These are phyloP conservation scores for Trichoderma sp. DNA, from an alignment of 2,329 filamentous ascomycete genomes.

Conservation along the genomic window DNA sequence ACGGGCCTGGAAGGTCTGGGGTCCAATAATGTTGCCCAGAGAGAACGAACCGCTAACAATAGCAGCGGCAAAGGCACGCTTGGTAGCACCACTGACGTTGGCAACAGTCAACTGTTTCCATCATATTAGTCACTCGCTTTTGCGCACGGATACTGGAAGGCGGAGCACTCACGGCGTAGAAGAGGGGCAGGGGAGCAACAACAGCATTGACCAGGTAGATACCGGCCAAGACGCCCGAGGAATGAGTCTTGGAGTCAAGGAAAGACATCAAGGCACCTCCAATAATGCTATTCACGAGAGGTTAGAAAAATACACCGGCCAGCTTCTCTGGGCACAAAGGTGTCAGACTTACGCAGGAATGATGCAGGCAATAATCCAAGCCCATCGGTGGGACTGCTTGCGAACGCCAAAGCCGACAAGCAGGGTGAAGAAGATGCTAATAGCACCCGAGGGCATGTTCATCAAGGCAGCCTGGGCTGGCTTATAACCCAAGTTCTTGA, in stretches of 20 bases:
- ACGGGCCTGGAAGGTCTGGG: slow-evolving; percentile 52
- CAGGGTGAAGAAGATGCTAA: slow-evolving; percentile 53
- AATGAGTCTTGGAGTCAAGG: slow-evolving; percentile 42
- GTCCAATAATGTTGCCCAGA: slow-evolving; percentile 56
- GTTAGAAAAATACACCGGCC: neutral
- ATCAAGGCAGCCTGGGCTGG: slow-evolving; percentile 48
- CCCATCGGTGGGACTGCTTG: slow-evolving; percentile 47
- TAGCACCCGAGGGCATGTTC: slow-evolving; percentile 53
- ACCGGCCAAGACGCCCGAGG: slow-evolving; percentile 46
- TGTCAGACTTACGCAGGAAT: slow-evolving; percentile 42
- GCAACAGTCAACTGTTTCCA: slow-evolving; percentile 44
- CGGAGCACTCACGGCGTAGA: slow-evolving; percentile 41
- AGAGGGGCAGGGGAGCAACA: slow-evolving; percentile 44
- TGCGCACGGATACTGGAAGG: neutral
- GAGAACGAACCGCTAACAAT: slow-evolving; percentile 51
- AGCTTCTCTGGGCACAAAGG: neutral
- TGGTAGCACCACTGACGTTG: slow-evolving; percentile 52
- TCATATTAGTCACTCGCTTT: neutral
- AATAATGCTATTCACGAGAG: slow-evolving; percentile 36
- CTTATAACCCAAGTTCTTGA: slow-evolving; percentile 46
- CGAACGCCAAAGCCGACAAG: slow-evolving; percentile 49
- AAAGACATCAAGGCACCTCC: slow-evolving; percentile 55
- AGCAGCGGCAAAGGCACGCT: slow-evolving; percentile 50
- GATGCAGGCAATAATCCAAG: slow-evolving; percentile 49
- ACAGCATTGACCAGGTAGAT: slow-evolving; percentile 53